These are phyloP conservation scores for Parascedosporium putredinis DNA, from an alignment of 2,329 filamentous ascomycete genomes.

Conservation along the genomic window DNA sequence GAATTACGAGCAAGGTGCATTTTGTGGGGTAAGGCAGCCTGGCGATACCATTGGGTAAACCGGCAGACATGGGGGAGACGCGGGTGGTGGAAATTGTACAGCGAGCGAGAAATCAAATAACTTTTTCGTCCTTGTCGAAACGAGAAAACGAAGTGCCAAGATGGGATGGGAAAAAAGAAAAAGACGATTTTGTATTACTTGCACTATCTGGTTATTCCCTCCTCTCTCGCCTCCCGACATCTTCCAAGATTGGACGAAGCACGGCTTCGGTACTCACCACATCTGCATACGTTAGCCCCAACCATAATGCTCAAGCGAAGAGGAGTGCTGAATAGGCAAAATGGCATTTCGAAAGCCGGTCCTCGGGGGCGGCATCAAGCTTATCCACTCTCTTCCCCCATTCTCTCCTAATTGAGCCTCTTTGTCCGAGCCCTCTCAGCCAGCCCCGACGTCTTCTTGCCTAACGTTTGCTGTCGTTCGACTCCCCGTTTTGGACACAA, in stretches of 20 bases:
- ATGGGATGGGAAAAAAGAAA: neutral
- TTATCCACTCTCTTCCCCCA: too few species aligned
- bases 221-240: neutral
- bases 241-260: constrained; percentile 1
- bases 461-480: too few species aligned
- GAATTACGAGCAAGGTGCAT: neutral
- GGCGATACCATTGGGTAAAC: neutral
- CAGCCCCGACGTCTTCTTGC: neutral
- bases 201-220: neutral
- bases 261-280: neutral
- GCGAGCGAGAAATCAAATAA: neutral
- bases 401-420: neutral
- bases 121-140: neutral
- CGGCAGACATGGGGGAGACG: too few species aligned
- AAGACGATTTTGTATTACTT: neutral
- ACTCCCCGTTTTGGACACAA: too few species aligned
- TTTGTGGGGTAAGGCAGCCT: neutral
- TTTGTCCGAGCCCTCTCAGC: neutral
- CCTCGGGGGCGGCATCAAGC: too few species aligned
- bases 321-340: neutral
- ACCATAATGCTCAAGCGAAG: neutral
- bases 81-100: too few species aligned
- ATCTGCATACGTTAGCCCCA: neutral
- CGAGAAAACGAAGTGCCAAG: neutral
- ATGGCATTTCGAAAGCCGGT: too few species aligned